phyloP scores from a whole-genome alignment of 176 grass and related monocot species.

The Carex littledalei region DNA sequence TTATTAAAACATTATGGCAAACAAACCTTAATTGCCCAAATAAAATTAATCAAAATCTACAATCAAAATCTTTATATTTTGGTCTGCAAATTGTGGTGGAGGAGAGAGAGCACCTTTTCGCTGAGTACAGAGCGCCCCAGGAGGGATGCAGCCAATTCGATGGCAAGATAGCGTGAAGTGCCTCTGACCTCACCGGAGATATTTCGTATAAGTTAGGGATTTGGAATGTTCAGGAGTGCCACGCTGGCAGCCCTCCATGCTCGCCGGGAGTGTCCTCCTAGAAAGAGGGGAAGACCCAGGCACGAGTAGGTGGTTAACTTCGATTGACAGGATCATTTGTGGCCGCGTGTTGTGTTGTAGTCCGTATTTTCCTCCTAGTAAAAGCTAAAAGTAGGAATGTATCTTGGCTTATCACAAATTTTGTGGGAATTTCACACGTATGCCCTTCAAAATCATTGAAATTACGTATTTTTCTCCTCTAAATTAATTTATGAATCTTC shows the following conservation, averaged over 20 bases:
- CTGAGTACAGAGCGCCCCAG: not conserved
- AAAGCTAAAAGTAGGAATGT: too few relatives aligned
- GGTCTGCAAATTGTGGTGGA: not conserved
- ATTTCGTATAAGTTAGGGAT: not conserved
- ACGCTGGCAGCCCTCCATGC: not conserved
- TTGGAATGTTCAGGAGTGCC: not conserved
- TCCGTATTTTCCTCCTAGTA: not conserved
- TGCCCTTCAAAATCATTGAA: too few relatives aligned
- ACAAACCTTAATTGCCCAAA: not conserved
- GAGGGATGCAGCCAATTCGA: too few relatives aligned
- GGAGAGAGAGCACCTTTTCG: not conserved
- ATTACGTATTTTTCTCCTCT: too few relatives aligned
- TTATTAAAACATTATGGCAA: not conserved
- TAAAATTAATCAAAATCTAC: not conserved
- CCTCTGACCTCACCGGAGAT: not conserved
- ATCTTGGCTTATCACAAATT: too few relatives aligned
- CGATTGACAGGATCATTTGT: not conserved
- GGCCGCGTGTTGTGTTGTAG: not conserved
- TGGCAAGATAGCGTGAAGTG: not conserved
- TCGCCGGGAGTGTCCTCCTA: not conserved
- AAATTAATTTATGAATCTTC: too few relatives aligned
- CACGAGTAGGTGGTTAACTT: not conserved
- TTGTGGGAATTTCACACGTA: too few relatives aligned
- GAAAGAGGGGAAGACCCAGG: not conserved
- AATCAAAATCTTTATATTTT: not conserved